Evolutionary conservation across 2,329 filamentous ascomycete species (phyloP).

Genomic region (Neocucurbitaria cava): DNA sequence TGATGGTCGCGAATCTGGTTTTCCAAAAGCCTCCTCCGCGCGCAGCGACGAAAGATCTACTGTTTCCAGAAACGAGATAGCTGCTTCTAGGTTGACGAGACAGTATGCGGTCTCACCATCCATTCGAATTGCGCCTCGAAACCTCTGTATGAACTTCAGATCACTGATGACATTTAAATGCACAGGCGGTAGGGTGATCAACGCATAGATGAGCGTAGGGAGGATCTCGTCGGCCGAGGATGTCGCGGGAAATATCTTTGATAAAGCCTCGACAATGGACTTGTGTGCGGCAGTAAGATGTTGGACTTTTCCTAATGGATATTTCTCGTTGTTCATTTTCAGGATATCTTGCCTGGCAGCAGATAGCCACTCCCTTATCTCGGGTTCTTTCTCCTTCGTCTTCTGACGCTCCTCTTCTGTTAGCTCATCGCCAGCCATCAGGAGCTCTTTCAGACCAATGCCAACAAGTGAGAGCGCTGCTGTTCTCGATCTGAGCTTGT

Average conservation of each 20-base stretch:
- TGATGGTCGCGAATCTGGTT: constrained; percentile 57
- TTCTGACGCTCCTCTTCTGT: constrained; percentile 65
- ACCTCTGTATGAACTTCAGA: constrained; percentile 90
- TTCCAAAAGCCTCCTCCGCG: constrained; percentile 73
- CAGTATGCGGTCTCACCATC: constrained; percentile 96
- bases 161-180: constrained; percentile 91
- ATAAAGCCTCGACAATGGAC: constrained; percentile 87
- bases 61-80: constrained; percentile 92
- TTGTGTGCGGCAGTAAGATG: constrained; percentile 89
- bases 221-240: constrained; percentile 97
- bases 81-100: constrained; percentile 92
- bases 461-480: constrained; percentile 90
- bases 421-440: constrained; percentile 61
- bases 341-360: constrained; percentile 72
- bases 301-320: constrained; percentile 89
- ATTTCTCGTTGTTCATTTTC: constrained; percentile 85
- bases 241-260: constrained; percentile 69
- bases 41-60: constrained; percentile 90
- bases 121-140: constrained; percentile 83
- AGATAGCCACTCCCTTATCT: constrained; percentile 76
- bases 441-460: constrained; percentile 85
- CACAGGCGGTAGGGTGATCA: constrained; percentile 89
- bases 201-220: constrained; percentile 92
- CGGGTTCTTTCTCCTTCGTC: constrained; percentile 60
- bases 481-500: constrained; percentile 92